Base-by-base conservation (phyloP, 306 rosid species). In the Fragaria iinumae region DNA sequence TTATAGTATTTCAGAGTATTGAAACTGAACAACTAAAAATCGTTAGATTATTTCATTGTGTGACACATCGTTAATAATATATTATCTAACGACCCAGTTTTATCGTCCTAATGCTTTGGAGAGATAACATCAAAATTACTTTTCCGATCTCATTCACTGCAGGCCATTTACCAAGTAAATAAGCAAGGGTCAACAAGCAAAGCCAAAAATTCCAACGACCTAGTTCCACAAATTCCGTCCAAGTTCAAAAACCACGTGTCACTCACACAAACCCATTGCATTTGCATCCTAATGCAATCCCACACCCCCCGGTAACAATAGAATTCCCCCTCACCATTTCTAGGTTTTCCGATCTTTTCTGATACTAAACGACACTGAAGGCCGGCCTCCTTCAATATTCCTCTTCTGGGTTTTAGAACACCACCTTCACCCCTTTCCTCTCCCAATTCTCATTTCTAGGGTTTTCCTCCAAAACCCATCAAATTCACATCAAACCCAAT, bases 221-320 rank as follows among this genome's bases (percentile, higher is more conserved):
- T 8, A 6, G 10, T 43, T 3, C 17, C 50, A 47, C 5, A 47
- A 14, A 53, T 57, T 21, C 32, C 1, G 66, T 52, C 73, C 41
- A 67, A 38, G 27, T 53, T 66, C 80, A 67, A 36, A 16, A 0
- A 0, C 45, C 53, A 76, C 80, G 68, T 67, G 80, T 67, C 73
- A 36, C 1, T 17, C 32, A 29, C 16, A 7, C 8, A 4, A 2
- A 14, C 18, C 3, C 41, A 1, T 17, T 29, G 44, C 71, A 39
- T 4, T 17, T 29, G 44, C 71, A 39, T 4, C 38, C 12, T 3
- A 73, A 41, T 23, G 2, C 29, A 43, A 41, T 60, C 64, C 45
- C 43, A 41, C 72, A 11, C 20, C 53, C 20, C 43, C 3, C 29
- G 39, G 56, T 60, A 18, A 21, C 0, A 34, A 20, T n/a, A 64